Conservation (phyloP, 441 rosid species). For the Metrosideros polymorpha region DNA sequence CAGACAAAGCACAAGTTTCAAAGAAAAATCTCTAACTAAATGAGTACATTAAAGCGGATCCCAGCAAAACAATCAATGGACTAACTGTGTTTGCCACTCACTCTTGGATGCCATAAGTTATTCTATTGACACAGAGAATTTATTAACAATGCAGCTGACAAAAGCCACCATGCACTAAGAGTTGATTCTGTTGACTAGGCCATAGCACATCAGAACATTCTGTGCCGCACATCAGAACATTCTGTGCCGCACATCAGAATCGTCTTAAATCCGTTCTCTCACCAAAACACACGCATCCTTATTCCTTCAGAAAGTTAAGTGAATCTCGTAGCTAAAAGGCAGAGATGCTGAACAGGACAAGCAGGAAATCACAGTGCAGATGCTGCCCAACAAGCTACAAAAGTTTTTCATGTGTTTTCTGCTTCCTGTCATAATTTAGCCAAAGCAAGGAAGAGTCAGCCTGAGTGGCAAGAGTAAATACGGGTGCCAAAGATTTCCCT, state of each 20-base stretch:
- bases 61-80: neutral
- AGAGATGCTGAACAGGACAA: neutral
- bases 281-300: neutral
- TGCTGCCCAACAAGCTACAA: neutral
- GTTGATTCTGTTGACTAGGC: neutral
- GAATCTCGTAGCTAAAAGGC: neutral
- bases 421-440: neutral
- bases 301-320: neutral
- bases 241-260: neutral
- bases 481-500: neutral
- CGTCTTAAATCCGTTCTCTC: neutral
- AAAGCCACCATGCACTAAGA: neutral
- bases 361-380: neutral
- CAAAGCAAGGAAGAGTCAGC: neutral
- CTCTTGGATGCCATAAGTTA: neutral
- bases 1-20: neutral
- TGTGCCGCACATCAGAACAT: neutral
- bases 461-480: neutral
- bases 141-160: neutral
- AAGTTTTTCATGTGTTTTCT: neutral
- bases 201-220: neutral
- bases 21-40: neutral
- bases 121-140: neutral
- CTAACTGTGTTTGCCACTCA: neutral
- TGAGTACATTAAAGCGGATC: neutral